Base-by-base conservation (phyloP, 164 flowering plant species). In the Tinospora cordifolia region DNA sequence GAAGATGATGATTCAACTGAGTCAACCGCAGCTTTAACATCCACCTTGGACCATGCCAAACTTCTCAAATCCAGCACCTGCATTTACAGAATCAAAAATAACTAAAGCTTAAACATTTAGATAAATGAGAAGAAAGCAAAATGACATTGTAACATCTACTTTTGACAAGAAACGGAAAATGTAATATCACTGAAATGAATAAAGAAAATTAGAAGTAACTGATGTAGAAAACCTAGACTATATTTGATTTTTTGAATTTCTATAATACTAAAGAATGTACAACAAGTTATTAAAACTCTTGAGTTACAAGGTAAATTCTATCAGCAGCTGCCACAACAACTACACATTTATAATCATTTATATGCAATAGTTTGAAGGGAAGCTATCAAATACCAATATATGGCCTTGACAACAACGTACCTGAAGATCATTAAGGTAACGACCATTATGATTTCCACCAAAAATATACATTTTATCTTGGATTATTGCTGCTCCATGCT, bases 381-480 rank as follows among this genome's bases (percentile, higher is more conserved):
- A 1, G 36, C 36, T 30, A 30, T 30, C 36, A 30, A 30, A 30
- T 8, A 3, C 24, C 24, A 21, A 54, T 54, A 54, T 54, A 54
- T 19, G 2, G 24, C 24, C 60, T 54, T 54, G 22, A 54, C 24
- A 38, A 68, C 11, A 58, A 62, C 67, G 78, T 82, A 95, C 99
- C 96, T 91, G 97, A 74, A 95, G 89, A 82, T 95, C 99, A 81
- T 70, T 88, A 73, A 95, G 90, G 85, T 92, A 95, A 65, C 99
- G 98, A 4, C 99, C 98, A 86, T 88, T 92, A 80, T 92, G 96
- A 78, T 92, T 95, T 82, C 99, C 99, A 39, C 99, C 98, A 78
- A 83, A 92, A 64, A 92, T 78, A 79, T 92, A 92, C 98, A 95
- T 88, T 80, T 88, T 90, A 62, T 92, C 98, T 77, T 90, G 87